Conservation (phyloP, 352 stramenopile species). For the Thalassiosira livingstoniorum region DNA sequence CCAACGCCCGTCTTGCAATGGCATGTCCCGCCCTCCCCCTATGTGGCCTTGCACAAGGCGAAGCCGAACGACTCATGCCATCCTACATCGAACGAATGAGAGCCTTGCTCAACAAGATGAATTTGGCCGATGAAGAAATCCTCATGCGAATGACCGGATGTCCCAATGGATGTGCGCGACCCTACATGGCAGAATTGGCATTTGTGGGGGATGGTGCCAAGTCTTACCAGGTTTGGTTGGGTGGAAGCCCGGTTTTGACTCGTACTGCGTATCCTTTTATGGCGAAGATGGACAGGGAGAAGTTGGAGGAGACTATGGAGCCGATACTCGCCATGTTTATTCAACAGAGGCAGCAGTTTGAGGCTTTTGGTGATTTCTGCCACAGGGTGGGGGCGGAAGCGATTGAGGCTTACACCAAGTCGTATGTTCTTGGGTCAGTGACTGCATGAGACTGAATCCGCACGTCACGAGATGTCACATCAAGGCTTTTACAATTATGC, state of each 20-base stretch:
- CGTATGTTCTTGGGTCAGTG: conserved; percentile 64
- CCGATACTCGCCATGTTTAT: conserved; percentile 86
- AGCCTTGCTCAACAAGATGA: conserved; percentile 90
- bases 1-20: conserved; percentile 88
- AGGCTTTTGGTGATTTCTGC: conserved; percentile 87
- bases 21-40: conserved; percentile 95
- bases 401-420: conserved; percentile 72
- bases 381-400: conserved; percentile 77
- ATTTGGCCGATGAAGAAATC: conserved; percentile 94
- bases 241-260: conserved; percentile 88
- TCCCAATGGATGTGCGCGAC: conserved; percentile 95
- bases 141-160: conserved; percentile 98
- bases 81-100: conserved; percentile 93
- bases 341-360: conserved; percentile 78
- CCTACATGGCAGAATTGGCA: conserved; percentile 97
- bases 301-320: conserved; percentile 85
- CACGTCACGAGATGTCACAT: no score
- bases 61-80: conserved; percentile 95
- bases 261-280: conserved; percentile 87
- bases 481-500: no score
- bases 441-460: conserved; percentile 58
- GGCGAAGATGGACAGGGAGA: conserved; percentile 84
- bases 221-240: conserved; percentile 97
- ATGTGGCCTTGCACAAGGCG: conserved; percentile 96
- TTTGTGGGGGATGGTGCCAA: conserved; percentile 96